Percentiles rank a stretch among this genome's conserved stretches.
Evolutionary conservation across 495 filamentous ascomycete genomes (phyloP).

Genomic region (Aspergillus mulundensis): DNA sequence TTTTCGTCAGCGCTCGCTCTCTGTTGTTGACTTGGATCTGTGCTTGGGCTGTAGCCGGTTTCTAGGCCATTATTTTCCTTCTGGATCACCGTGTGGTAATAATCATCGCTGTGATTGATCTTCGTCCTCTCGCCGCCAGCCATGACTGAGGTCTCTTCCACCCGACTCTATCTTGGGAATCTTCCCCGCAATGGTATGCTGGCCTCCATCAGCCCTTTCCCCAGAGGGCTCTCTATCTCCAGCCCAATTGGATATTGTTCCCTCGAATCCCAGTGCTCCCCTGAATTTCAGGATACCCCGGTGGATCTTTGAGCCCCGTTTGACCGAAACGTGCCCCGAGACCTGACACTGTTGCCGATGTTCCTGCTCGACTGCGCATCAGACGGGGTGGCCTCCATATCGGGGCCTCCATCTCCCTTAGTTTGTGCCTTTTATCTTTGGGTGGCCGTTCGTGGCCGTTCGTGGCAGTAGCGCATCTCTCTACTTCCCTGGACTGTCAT

Average conservation of each 20-base stretch:
- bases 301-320: constrained; percentile 14
- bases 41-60: constrained; percentile 10
- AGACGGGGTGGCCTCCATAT: not conserved
- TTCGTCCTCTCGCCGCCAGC: constrained; percentile 13
- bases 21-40: constrained; percentile 12
- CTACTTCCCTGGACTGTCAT: constrained; percentile 21
- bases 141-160: constrained; percentile 75
- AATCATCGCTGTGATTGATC: constrained; percentile 8
- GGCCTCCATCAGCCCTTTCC: constrained; percentile 31
- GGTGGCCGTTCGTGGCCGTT: constrained; percentile 18
- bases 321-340: constrained; percentile 7
- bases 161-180: constrained; percentile 95
- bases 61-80: constrained; percentile 7
- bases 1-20: not conserved
- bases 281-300: constrained; percentile 16
- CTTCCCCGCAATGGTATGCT: constrained; percentile 92
- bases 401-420: constrained; percentile 6
- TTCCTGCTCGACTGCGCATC: not conserved
- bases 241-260: constrained; percentile 18
- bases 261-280: constrained; percentile 4
- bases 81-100: constrained; percentile 6
- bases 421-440: constrained; percentile 10
- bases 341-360: not conserved
- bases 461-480: constrained; percentile 16
- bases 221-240: constrained; percentile 16